Base-by-base conservation (phyloP, 2,329 filamentous ascomycete species). In the Aspergillus pseudoglaucus region DNA sequence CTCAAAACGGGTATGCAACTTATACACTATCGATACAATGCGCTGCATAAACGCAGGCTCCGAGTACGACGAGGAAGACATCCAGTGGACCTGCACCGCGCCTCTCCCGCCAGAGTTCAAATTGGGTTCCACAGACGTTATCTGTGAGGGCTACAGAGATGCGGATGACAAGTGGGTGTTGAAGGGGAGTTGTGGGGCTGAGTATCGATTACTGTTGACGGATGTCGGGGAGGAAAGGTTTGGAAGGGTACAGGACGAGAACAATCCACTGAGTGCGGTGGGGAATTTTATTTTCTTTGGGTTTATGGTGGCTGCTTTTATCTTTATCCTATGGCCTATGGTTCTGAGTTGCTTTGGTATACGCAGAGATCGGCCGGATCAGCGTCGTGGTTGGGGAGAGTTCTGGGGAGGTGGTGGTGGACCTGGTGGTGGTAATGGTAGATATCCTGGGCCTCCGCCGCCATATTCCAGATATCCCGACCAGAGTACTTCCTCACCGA, bases 71-170 rank as follows among this genome's bases (percentile, higher is more conserved):
- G 66, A 74, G 39, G 83, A 93, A 68, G 87, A 95, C 64, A 78
- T 96, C 33, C 85, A 95, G 70, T 98, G 91, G 91, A 88, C 87
- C 23, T 98, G 91, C 70, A 82, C 81, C n/a, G 80, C 82, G 4
- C 73, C 74, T 2, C 66, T 84, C 1, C 81, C 82, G 0, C 65
- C 74, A 9, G 81, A 84, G 55, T 82, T 84, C 68, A 85, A 84
- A 68, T 81, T 97, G 23, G 90, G 88, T 48, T 79, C 80, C 52
- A 96, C 91, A 9, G 90, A 97, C 53, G 91, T 97, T 47, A 75
- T 90, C 9, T 98, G 93, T 68, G 91, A 98, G 64, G 91, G 93
- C 9, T 97, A 95, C 70, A 74, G 80, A 49, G 76, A 74, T 12
- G 70, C 84, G 0, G 81, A 91, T 42, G 93, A 97, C 65, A 82